Evolutionary conservation across 106 monocot species (phyloP).

Genomic region (Triglochin maritima): DNA sequence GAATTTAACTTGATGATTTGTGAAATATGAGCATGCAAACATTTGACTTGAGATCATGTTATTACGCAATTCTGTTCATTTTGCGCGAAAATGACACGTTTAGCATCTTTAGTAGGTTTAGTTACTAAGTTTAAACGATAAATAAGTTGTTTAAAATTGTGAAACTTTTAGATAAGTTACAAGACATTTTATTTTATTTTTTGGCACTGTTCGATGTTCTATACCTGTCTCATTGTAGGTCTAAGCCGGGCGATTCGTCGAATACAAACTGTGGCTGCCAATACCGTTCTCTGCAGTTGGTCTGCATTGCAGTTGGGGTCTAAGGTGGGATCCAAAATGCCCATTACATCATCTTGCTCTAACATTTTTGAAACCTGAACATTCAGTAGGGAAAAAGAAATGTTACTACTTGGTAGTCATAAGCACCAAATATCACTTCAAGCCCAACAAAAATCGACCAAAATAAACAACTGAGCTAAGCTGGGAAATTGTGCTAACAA

Average conservation of each 20-base stretch:
- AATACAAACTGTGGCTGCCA: conserved; percentile 64
- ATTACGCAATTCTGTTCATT: too few relatives aligned
- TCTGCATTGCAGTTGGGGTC: conserved; percentile 38
- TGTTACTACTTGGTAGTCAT: background rate
- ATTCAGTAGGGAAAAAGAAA: background rate
- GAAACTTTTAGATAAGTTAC: too few relatives aligned
- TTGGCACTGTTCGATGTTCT: too few relatives aligned
- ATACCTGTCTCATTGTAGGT: conserved; percentile 63
- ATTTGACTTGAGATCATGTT: too few relatives aligned
- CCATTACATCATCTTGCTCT: conserved; percentile 40
- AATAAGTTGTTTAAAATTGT: too few relatives aligned
- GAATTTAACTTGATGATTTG: too few relatives aligned
- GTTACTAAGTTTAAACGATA: too few relatives aligned
- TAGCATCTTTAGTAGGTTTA: too few relatives aligned
- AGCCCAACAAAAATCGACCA: background rate
- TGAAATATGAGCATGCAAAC: too few relatives aligned
- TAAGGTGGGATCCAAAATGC: conserved; percentile 51
- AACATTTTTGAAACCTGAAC: conserved; percentile 52
- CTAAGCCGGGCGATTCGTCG: conserved; percentile 51
- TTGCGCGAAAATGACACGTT: too few relatives aligned
- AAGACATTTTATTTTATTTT: too few relatives aligned
- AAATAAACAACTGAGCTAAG: conserved; percentile 1
- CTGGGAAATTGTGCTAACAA: background rate
- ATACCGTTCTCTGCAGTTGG: conserved; percentile 46
- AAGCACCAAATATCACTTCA: background rate